phyloP scores from a whole-genome alignment of 2,329 filamentous ascomycete genomes.

The Monosporascus sp. region DNA sequence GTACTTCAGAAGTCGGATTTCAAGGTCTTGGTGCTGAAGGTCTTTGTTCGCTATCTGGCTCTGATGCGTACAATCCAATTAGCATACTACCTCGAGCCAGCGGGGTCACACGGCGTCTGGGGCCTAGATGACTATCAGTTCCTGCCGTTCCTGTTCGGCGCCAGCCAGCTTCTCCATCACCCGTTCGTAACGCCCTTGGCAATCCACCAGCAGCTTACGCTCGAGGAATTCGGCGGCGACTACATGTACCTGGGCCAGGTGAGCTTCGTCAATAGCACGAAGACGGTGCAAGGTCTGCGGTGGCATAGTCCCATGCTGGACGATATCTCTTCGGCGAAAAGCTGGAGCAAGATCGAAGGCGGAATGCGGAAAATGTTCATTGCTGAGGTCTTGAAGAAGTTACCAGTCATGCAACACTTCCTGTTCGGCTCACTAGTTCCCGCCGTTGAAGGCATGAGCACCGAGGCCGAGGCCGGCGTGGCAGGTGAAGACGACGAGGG shows the following conservation, averaged over 20 bases:
- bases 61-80: conserved; percentile 86
- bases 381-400: conserved; percentile 83
- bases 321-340: conserved; percentile 86
- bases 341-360: conserved; percentile 85
- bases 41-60: conserved; percentile 77
- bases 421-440: conserved; percentile 83
- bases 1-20: conserved; percentile 64
- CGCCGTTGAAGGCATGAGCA: conserved; percentile 76
- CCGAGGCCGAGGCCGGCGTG: conserved; percentile 47
- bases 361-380: conserved; percentile 98
- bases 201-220: conserved; percentile 81
- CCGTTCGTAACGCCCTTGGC: conserved; percentile 70
- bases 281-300: conserved; percentile 86
- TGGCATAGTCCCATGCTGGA: conserved; percentile 99
- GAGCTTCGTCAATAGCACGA: conserved; percentile 89
- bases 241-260: conserved; percentile 93
- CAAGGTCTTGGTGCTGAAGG: conserved; percentile 64
- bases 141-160: conserved; percentile 89
- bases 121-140: conserved; percentile 97
- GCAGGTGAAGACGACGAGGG: conserved; percentile 43
- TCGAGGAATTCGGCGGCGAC: conserved; percentile 80
- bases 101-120: conserved; percentile 96
- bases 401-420: conserved; percentile 99
- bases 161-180: conserved; percentile 82
- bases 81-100: conserved; percentile 94